Conservation (phyloP, 2,329 filamentous ascomycete genomes). For the Colletotrichum acutatum region DNA sequence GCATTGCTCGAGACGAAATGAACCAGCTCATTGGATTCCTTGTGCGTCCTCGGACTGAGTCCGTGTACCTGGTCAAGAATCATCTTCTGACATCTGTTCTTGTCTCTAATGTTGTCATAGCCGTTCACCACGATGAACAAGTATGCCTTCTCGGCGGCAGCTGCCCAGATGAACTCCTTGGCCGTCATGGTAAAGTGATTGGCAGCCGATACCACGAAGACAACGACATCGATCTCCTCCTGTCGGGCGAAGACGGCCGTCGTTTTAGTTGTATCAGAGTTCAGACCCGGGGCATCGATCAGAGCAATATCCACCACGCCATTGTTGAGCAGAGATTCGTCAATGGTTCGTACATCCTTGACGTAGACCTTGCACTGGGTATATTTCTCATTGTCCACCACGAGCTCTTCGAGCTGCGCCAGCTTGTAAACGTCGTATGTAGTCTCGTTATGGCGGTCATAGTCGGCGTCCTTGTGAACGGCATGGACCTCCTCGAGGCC, state of each 20-base stretch:
- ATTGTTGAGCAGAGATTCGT: conserved; percentile 95
- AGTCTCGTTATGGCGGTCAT: conserved; percentile 90
- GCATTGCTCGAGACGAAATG: conserved; percentile 99
- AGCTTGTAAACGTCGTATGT: conserved; percentile 91
- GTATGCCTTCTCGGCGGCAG: conserved; percentile 96
- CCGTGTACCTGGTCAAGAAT: conserved; percentile 89
- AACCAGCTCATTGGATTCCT: conserved; percentile 91
- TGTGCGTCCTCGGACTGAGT: conserved; percentile 92
- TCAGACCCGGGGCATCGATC: conserved; percentile 95
- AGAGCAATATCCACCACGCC: conserved; percentile 97
- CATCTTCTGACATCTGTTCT: conserved; percentile 89
- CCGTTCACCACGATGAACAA: conserved; percentile 98
- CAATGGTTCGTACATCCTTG: conserved; percentile 86
- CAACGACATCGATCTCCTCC: conserved; percentile 98
- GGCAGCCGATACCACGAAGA: conserved; percentile 96
- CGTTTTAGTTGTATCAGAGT: conserved; percentile 95
- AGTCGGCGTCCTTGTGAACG: conserved; percentile 82
- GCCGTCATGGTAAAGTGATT: conserved; percentile 98
- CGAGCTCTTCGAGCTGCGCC: conserved; percentile 85
- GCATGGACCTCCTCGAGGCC: conserved; percentile 96
- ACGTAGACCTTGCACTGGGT: conserved; percentile 98
- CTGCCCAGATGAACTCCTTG: conserved; percentile 97
- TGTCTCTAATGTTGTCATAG: conserved; percentile 93
- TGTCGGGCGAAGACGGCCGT: conserved; percentile 97
- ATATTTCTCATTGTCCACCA: conserved; percentile 88